A percentile compares a stretch with the other conserved stretches of the same genome.
Evolutionary conservation across 495 filamentous ascomycete genomes (phyloP).

Genomic region (Aspergillus sclerotioniger): DNA sequence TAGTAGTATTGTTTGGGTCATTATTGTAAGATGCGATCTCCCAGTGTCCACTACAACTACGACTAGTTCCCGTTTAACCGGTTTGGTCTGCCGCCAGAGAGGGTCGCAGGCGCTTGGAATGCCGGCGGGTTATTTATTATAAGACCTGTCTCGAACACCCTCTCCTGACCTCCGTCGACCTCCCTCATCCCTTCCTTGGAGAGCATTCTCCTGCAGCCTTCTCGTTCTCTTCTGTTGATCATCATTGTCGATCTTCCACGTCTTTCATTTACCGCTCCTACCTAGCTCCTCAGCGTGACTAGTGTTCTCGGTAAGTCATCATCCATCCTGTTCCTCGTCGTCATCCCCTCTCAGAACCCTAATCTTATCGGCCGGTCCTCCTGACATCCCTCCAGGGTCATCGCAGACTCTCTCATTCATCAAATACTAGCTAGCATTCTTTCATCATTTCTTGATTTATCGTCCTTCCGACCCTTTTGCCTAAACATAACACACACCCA

Average conservation of each 20-base stretch:
- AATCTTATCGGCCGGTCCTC: conserved; percentile 16
- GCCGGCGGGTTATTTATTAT: background rate
- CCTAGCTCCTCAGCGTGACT: background rate
- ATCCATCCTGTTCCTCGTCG: background rate
- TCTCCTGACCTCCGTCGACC: background rate
- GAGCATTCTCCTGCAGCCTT: background rate
- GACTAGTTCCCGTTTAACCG: background rate
- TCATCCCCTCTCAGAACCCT: conserved; percentile 16
- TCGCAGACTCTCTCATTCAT: background rate
- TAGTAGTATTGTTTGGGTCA: too few species aligned
- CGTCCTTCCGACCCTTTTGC: background rate
- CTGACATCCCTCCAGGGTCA: background rate
- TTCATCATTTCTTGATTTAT: background rate
- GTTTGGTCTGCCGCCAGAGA: background rate
- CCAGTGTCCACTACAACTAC: background rate
- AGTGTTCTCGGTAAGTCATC: background rate
- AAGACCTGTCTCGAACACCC: background rate
- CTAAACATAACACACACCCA: too few species aligned
- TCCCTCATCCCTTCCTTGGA: background rate
- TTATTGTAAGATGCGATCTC: background rate
- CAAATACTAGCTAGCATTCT: background rate
- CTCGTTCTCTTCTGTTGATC: too few species aligned
- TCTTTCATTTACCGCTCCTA: background rate
- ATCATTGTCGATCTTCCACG: background rate
- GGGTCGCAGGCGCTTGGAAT: background rate